Base-by-base conservation (phyloP, 2,329 filamentous ascomycete species). In the Akanthomyces lecanii region DNA sequence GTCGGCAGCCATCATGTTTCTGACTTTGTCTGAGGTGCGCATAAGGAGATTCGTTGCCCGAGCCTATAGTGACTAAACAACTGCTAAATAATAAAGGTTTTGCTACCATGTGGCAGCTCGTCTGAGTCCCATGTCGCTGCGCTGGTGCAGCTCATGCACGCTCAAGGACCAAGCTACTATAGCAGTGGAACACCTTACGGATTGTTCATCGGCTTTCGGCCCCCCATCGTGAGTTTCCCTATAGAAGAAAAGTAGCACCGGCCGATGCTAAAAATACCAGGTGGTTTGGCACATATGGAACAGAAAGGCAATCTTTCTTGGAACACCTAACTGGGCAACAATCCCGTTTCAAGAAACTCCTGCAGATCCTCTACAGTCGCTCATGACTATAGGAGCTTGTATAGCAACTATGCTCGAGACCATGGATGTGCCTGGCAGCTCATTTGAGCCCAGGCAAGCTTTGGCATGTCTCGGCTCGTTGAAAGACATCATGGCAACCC, bases 161-260 rank as follows among this genome's bases (percentile, higher is more conserved):
- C 70, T 1, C 69, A 71, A 23, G 63, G 67, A 0, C 72, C 76
- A 0, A 67, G 68, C 8, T 65, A 65, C 8, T 78, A 75, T 53
- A 65, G 66, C 4, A 69, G 69, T 2, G 76, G 74, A 1, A 63
- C 71, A n/a, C 65, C 74, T 0, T 76, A 79, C 51, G 70, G 69
- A 40, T 66, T 79, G 0, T 79, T 78, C 56, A 67, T 76, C 1
- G 77, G 76, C 0, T 76, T 76, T 54, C 67, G 77, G n/a, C 75
- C 77, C 7, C 23, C 36, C 11, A 28, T 55, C 5, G 53, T 55
- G 23, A 55, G 53, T 11, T 23, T n/a, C 7, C 11, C 38, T 23
- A 12, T 8, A 28, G 3, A 25, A 12, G 1, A 25, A 25, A n/a
- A 30, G 6, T 30, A 30, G 53, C n/a, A n/a, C 7, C n/a, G 7